Evolutionary conservation across 345 rosid genomes (phyloP), one percentile per base, ranked within the genome.

Genomic region (Sisymbrium altissimum): DNA sequence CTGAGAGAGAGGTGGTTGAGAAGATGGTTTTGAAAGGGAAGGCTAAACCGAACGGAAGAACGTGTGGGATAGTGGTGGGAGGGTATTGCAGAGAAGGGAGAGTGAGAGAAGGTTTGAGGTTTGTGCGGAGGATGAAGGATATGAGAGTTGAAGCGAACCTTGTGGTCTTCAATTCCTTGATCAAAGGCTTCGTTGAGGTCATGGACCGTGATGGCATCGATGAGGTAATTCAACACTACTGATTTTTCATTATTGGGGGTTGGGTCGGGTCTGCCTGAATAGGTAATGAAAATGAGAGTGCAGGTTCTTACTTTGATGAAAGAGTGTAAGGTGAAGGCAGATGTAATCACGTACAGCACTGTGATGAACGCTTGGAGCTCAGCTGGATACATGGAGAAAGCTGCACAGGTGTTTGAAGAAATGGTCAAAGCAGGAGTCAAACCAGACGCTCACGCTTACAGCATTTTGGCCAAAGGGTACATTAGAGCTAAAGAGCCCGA

Each of bases 291-390:
- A 4, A 13, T 14, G 75, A 9, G 63, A 63, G 1, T 81, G 76
- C 89, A 87, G 91, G 87, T 85, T 68, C 87, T 85, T 35, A 61
- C 65, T 12, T 78, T 85, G 85, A 87, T 87, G 89, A 83, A 74
- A 54, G 84, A 84, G 62, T 84, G 64, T 52, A 64, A 66, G 57
- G 85, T 87, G 70, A 85, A 81, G 53, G 89, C 92, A 57, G 88
- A 85, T 74, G 88, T 84, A 44, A 81, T 87, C 77, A 87, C 87
- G 0, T 85, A 79, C 76, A 85, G 89, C 68, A 87, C 88, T 27
- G 85, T 85, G 50, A 87, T 87, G 89, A 85, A 87, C 62, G 86
- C 86, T 17, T 87, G 92, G 92, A 87, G 92, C 83, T 81, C 86
- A 23, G 89, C 88, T 12, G 92, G 92, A 44, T 85, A 70, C 66